Percentiles rank a stretch among this genome's conserved stretches.
Evolutionary conservation across 345 rosid species (phyloP).

Genomic region (Boechera retrofracta): DNA sequence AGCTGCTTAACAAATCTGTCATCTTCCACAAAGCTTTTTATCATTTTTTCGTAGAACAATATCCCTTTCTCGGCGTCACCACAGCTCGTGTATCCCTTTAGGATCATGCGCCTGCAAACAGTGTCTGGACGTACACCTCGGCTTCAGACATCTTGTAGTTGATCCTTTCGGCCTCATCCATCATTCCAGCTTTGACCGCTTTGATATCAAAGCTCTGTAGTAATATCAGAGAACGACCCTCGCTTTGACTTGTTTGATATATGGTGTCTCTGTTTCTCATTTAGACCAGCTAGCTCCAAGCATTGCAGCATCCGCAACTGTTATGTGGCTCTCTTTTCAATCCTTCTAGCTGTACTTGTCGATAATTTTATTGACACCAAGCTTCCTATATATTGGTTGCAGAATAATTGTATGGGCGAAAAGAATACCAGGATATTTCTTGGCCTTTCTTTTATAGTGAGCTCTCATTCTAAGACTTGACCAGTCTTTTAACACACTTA

Average conservation of each 20-base stretch:
- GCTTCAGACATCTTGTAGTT: too few relatives aligned
- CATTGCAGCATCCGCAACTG: constrained; percentile 80
- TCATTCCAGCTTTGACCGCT: too few relatives aligned
- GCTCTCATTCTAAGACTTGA: constrained; percentile 34
- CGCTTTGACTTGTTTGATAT: not conserved
- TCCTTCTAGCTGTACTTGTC: not conserved
- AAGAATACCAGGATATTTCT: constrained; percentile 69
- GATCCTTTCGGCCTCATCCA: too few relatives aligned
- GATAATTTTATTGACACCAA: constrained; percentile 5
- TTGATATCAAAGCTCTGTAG: not conserved
- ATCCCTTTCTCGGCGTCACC: too few relatives aligned
- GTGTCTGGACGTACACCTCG: too few relatives aligned
- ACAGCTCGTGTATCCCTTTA: too few relatives aligned
- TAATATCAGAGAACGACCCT: not conserved
- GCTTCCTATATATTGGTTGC: constrained; percentile 38
- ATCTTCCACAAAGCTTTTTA: too few relatives aligned
- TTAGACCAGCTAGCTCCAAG: constrained; percentile 87
- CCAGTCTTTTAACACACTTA: too few relatives aligned
- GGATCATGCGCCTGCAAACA: too few relatives aligned
- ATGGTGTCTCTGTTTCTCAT: constrained; percentile 23
- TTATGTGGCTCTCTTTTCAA: constrained; percentile 49
- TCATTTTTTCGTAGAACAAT: too few relatives aligned
- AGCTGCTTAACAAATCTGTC: too few relatives aligned
- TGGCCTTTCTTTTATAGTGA: constrained; percentile 89
- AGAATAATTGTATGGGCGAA: constrained; percentile 89